Evolutionary conservation across 2,329 filamentous ascomycete genomes (phyloP).

Genomic region (Ascochyta viciae-villosae): DNA sequence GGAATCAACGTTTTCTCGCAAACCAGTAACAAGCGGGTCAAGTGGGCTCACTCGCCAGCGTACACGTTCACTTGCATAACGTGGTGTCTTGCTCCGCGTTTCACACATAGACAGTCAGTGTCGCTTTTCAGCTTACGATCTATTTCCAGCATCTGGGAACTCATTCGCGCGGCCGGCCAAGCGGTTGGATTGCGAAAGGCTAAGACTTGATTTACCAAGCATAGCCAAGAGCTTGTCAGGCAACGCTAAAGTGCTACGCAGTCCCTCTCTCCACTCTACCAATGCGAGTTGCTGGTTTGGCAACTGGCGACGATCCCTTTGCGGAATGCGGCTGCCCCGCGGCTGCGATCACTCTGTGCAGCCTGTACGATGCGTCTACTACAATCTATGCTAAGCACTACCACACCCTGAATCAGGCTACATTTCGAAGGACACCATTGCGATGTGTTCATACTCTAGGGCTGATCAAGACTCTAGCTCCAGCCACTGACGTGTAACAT

Average conservation of each 20-base stretch:
- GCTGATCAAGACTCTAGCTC: slow-evolving; percentile 4
- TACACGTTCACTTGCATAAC: background rate
- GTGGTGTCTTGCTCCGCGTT: background rate
- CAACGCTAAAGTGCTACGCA: background rate
- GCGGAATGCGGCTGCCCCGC: background rate
- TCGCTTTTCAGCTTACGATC: slow-evolving; percentile 1
- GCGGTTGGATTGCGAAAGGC: background rate
- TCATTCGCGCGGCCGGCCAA: background rate
- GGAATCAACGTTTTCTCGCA: background rate
- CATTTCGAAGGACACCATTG: background rate
- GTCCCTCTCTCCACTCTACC: background rate
- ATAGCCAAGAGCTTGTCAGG: slow-evolving; percentile 1
- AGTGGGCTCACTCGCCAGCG: background rate
- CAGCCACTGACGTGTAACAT: slow-evolving; percentile 12
- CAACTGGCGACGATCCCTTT: background rate
- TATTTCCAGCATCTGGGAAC: background rate
- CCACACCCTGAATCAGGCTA: background rate
- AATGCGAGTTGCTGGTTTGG: background rate
- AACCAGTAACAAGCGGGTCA: background rate
- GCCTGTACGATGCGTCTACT: background rate
- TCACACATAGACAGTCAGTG: background rate
- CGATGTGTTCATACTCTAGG: slow-evolving; percentile 1
- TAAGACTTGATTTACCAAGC: background rate
- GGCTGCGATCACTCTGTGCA: background rate
- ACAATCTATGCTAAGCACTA: slow-evolving; percentile 1